Conservation (phyloP, 768 basidiomycete genomes). For the Cystoderma amianthinum region DNA sequence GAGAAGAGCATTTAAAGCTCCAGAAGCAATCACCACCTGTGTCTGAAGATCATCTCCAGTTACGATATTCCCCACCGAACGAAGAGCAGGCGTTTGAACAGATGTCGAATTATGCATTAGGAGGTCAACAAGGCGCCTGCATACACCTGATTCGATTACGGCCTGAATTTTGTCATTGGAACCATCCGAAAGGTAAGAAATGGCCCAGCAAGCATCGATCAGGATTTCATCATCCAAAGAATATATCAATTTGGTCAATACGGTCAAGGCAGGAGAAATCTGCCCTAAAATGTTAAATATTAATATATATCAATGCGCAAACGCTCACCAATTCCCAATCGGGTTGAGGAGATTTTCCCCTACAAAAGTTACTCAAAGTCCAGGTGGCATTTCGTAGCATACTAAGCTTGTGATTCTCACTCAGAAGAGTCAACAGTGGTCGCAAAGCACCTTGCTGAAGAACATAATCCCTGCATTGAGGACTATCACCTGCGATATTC, state of each 20-base stretch:
- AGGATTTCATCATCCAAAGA: slow-evolving; percentile 98
- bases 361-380: slow-evolving; percentile 99
- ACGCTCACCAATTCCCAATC: slow-evolving; percentile 87
- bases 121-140: slow-evolving; percentile 93
- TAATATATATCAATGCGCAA: slow-evolving; percentile 2
- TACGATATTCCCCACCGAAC: slow-evolving; percentile 98
- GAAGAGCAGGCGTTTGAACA: slow-evolving; percentile 96
- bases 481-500: slow-evolving; percentile 98
- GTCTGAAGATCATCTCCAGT: slow-evolving; percentile 99
- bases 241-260: slow-evolving; percentile 96
- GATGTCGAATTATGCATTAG: slow-evolving; percentile 93
- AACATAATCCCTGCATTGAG: slow-evolving; percentile 95
- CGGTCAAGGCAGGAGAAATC: slow-evolving; percentile 97
- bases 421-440: slow-evolving; percentile 83
- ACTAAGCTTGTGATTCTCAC: slow-evolving; percentile 97
- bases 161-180: slow-evolving; percentile 99
- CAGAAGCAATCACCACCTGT: slow-evolving; percentile 97
- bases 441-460: slow-evolving; percentile 88
- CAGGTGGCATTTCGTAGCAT: slow-evolving; percentile 99
- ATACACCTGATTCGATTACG: slow-evolving; percentile 97
- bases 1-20: slow-evolving; percentile 91
- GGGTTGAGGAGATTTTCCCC: slow-evolving; percentile 96
- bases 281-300: slow-evolving; percentile 22
- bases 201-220: slow-evolving; percentile 99
- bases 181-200: slow-evolving; percentile 98